Evolutionary conservation across 192 early-diverging fungal species (phyloP), one percentile per base, ranked within the genome.

Genomic region (Coemansia sp.): DNA sequence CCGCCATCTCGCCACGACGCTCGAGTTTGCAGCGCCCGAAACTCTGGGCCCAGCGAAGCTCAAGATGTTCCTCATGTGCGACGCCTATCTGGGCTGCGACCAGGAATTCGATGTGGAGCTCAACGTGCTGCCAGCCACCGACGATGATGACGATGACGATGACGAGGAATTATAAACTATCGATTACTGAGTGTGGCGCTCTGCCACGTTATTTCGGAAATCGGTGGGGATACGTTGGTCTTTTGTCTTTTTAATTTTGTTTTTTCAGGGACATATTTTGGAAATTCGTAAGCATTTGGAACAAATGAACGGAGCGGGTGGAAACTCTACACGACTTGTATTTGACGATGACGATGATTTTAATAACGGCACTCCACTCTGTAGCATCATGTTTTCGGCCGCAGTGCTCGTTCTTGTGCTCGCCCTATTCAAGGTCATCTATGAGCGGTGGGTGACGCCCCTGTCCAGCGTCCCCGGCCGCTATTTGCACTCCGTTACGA

Each of bases 11-110:
- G 63, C 67, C 7, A 84, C 95, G 6, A 86, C 86, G 40, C 73
- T 99, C n/a, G 93, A 95, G 63, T 97, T 99, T 83, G 77, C 88
- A 3, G 93, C 89, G 40, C 93, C 93, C 2, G 86, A 88, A n/a
- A 65, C 73, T 13, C 74, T 75, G 24, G 92, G 92, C 2, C 66
- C 86, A 44, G 80, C 86, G 57, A 78, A 73, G 37, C 86, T 89
- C 51, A 93, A 90, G 73, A 69, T 98, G 68, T 98, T 91, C 79
- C 75, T 95, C 44, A 97, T 99, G 93, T 94, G 94, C 62, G 96
- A 99, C 66, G 87, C 87, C 31, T 98, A 95, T 73, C 84, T 90
- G 73, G 98, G 98, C 9, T 95, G 93, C 50, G 97, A 98, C 83
- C 96, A 98, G 81, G 98, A 99, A 76, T 89, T 94, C 67, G 90